Evolutionary conservation across 2,329 filamentous ascomycete genomes (phyloP).

Genomic region (Xylariales sp.): DNA sequence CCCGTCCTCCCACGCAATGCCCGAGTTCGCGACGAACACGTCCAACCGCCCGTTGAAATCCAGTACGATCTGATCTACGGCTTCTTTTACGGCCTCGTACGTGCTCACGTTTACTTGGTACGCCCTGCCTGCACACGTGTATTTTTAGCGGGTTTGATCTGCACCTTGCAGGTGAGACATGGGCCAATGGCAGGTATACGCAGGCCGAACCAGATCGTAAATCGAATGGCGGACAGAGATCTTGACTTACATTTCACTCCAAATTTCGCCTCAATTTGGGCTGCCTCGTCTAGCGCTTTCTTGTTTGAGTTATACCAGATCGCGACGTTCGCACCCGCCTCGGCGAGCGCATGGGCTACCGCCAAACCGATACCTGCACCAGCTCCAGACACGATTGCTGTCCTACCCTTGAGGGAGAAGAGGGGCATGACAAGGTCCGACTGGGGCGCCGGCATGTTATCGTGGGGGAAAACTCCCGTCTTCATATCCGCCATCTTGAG

Average conservation of each 20-base stretch:
- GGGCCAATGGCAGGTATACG: neutral
- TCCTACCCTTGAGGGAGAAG: constrained; percentile 76
- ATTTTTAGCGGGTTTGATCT: constrained; percentile 6
- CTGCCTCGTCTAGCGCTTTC: constrained; percentile 70
- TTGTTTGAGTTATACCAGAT: constrained; percentile 79
- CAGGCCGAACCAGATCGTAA: neutral
- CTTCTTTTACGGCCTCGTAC: constrained; percentile 62
- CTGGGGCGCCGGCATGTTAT: constrained; percentile 63
- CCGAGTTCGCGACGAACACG: constrained; percentile 82
- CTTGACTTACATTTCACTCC: constrained; percentile 71
- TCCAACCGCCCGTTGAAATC: constrained; percentile 82
- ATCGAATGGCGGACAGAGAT: neutral
- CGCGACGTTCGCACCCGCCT: constrained; percentile 77
- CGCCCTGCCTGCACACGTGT: constrained; percentile 60
- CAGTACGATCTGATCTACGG: constrained; percentile 64
- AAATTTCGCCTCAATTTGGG: constrained; percentile 72
- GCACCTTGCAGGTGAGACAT: neutral
- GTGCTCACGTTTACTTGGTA: constrained; percentile 72
- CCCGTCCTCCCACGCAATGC: constrained; percentile 78
- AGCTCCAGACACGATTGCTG: constrained; percentile 73
- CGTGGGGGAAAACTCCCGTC: constrained; percentile 66
- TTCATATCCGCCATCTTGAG: constrained; percentile 56
- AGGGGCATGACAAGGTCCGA: constrained; percentile 69
- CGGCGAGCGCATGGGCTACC: constrained; percentile 72
- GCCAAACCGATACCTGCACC: constrained; percentile 71